Base-by-base conservation (phyloP, 306 rosid genomes). In the Sindora glabra region DNA sequence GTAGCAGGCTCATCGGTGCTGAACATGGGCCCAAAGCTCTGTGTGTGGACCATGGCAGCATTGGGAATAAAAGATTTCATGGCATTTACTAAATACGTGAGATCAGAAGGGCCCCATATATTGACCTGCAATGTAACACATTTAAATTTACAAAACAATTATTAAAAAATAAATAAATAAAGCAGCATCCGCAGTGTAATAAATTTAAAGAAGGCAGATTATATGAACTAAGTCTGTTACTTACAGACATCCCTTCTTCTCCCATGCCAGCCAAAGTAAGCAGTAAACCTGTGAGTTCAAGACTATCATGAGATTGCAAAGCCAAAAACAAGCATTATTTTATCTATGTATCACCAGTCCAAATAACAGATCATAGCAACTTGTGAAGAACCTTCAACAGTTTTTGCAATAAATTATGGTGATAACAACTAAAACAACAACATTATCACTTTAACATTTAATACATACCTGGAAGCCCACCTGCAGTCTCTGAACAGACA, bases 181-280 rank as follows among this genome's bases (percentile, higher is more conserved):
- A 38, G 49, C 24, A 8, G 22, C 6, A 55, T 39, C 26, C 9
- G 37, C 56, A 8, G 8, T 24, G 47, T 19, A 60, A 22, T 22
- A 59, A 17, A 32, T 63, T n/a, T 23, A 29, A 51, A 54, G 17
- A 44, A 39, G 38, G 60, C 19, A 23, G 47, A 68, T 46, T 26
- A 54, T 29, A 53, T 6, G 52, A 64, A 59, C 26, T 32, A 33
- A 47, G 26, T 49, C 48, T 13, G 57, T 67, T 61, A 81, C 98
- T 78, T 58, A 92, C 98, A 48, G 85, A 79, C 88, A 88, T 75
- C 69, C 95, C 96, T 62, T 76, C 89, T 3, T 87, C 96, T 64
- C 98, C 96, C 75, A 86, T 83, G 69, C 92, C 92, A 70, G 96
- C 95, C 86, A 92, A 81, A 62, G 96, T 92, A 70, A 92, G 86